Base-by-base conservation (phyloP, 139 green algal species). In the Coelastrella sp. region DNA sequence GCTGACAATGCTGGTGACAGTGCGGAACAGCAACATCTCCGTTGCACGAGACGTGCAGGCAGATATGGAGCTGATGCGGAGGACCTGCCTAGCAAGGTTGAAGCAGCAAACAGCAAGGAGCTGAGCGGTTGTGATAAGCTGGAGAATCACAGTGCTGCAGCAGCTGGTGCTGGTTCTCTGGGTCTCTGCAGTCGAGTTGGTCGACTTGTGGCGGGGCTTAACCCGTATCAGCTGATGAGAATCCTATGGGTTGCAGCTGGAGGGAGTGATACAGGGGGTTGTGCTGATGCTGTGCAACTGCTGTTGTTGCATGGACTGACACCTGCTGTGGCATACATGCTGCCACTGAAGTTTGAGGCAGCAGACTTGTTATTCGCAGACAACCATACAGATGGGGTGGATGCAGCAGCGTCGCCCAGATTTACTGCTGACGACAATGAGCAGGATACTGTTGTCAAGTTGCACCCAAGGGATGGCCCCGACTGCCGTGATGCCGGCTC, bases 301-400 rank as follows among this genome's bases (percentile, higher is more conserved):
- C 51, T 71, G 38, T 34, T 81, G n/a, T 4, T 51, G 75, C 34
- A 51, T 4, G 8, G 50, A 4, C 40, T 84, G 37, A 41, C 32
- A 3, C 77, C 77, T 37, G 57, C 40, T 38, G 57, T 50, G 27
- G 77, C 77, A 4, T 59, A 84, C 57, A 17, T 84, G 35, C 38
- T 84, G 37, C 66, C 77, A 6, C 34, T 74, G 57, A n/a, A 13
- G 23, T 37, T 84, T 48, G 77, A 84, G 38, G 7, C n/a, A n/a
- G 77, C 53, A 43, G 77, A 84, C 27, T 25, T 38, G n/a, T 13
- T 23, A 0, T 84, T 73, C 13, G 19, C 7, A 66, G 15, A 19
- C 27, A 43, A 17, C 32, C 2, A 23, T 8, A 43, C 32, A 62
- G n/a, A 13, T 43, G 68, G n/a, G n/a, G n/a, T n/a, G n/a, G n/a